A percentile compares a stretch with the other conserved stretches of the same genome.
phyloP scores from a whole-genome alignment of 2,329 filamentous ascomycete genomes.

The Fusarium sarcochroum region DNA sequence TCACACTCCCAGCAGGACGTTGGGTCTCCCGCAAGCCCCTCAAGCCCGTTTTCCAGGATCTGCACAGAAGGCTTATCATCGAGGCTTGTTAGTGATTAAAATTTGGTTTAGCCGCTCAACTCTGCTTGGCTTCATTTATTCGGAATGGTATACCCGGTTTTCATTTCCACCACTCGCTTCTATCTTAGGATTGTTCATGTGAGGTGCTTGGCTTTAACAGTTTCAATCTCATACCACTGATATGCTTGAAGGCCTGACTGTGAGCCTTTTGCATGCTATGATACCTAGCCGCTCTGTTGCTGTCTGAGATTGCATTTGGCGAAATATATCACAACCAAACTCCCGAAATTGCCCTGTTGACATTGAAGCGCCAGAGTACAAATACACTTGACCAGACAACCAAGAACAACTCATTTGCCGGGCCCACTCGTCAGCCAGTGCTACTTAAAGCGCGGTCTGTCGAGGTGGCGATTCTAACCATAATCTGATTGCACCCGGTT shows the following conservation, averaged over 20 bases:
- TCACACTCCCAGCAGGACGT: slow-evolving; percentile 16
- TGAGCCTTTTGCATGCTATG: slow-evolving; percentile 4
- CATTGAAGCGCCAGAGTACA: not conserved
- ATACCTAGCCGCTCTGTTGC: not conserved
- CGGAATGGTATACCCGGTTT: slow-evolving; percentile 30
- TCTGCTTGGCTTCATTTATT: slow-evolving; percentile 9
- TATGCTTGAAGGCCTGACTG: not conserved
- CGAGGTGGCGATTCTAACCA: slow-evolving; percentile 10
- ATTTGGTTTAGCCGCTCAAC: slow-evolving; percentile 16
- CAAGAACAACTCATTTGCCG: slow-evolving; percentile 17
- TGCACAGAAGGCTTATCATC: slow-evolving; percentile 11
- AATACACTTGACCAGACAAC: slow-evolving; percentile 12
- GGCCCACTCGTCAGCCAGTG: slow-evolving; percentile 12
- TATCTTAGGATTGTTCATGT: slow-evolving; percentile 33
- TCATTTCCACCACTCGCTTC: slow-evolving; percentile 46
- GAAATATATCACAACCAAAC: slow-evolving; percentile 1
- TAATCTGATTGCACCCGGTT: slow-evolving; percentile 13
- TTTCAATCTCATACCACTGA: slow-evolving; percentile 13
- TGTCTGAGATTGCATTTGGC: slow-evolving; percentile 5
- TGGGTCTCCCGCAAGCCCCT: slow-evolving; percentile 31
- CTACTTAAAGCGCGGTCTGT: slow-evolving; percentile 3
- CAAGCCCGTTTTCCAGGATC: slow-evolving; percentile 11
- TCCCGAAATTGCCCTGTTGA: not conserved
- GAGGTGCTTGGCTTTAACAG: not conserved
- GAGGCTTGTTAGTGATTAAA: slow-evolving; percentile 14